A percentile compares a stretch with the other conserved stretches of the same genome.
phyloP scores from a whole-genome alignment of 176 grass and related monocot species.

The Aechmea fasciata region DNA sequence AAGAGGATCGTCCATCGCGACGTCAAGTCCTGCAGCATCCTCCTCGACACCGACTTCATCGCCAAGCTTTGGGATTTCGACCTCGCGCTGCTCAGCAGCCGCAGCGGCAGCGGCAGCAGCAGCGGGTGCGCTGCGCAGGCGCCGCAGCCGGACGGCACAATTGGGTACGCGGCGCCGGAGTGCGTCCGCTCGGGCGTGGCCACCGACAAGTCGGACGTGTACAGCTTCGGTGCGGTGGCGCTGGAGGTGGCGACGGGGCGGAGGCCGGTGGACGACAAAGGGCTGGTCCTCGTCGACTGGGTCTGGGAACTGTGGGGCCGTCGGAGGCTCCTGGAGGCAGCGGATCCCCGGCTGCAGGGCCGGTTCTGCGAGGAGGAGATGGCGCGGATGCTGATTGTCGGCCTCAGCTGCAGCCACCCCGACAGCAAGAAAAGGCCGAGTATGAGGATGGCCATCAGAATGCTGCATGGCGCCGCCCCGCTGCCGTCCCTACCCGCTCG shows the following conservation, averaged over 20 bases:
- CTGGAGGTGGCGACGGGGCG: conserved; percentile 70
- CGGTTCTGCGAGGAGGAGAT: conserved; percentile 45
- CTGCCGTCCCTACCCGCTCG: conserved; percentile 36
- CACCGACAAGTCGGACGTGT: conserved; percentile 60
- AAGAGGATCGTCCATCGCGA: conserved; percentile 59
- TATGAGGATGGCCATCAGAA: conserved; percentile 49
- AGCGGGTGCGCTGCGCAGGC: conserved; percentile 24
- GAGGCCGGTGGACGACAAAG: conserved; percentile 33
- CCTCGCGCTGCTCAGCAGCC: conserved; percentile 50
- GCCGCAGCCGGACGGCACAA: conserved; percentile 55
- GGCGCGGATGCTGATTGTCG: conserved; percentile 45
- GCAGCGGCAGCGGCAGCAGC: conserved; percentile 37
- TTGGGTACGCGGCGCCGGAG: conserved; percentile 62
- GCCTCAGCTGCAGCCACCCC: conserved; percentile 56
- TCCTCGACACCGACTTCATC: conserved; percentile 60
- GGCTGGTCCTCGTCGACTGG: conserved; percentile 38
- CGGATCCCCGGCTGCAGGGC: conserved; percentile 38
- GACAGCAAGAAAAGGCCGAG: conserved; percentile 33
- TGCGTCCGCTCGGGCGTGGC: conserved; percentile 48
- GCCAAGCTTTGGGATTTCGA: conserved; percentile 68
- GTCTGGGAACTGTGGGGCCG: conserved; percentile 35
- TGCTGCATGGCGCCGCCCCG: too few species aligned
- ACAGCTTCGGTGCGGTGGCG: conserved; percentile 78
- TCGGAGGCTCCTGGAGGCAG: conserved; percentile 16
- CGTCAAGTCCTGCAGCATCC: conserved; percentile 60